phyloP scores from a whole-genome alignment of 208 protist genomes.

The Crithidia acanthocephali region DNA sequence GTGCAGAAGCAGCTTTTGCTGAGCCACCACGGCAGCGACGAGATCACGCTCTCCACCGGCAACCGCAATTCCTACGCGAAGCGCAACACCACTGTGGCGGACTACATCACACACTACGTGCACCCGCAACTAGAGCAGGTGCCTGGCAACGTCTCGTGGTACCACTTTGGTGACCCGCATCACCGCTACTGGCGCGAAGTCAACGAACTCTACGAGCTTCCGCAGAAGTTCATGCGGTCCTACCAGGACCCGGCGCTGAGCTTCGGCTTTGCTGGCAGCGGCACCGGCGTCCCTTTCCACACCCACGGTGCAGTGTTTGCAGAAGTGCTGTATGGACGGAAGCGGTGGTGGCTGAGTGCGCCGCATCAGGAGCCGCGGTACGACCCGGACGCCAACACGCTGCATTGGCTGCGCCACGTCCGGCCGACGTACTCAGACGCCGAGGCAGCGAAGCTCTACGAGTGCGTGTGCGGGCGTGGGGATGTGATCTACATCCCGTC shows the following conservation, averaged over 20 bases:
- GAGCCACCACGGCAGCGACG: constrained; percentile 32
- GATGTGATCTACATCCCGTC: constrained; percentile 55
- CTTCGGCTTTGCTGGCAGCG: constrained; percentile 50
- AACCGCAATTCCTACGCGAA: constrained; percentile 55
- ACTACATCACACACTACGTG: constrained; percentile 33
- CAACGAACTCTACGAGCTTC: constrained; percentile 25
- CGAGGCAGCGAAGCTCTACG: constrained; percentile 12
- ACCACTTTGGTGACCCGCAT: constrained; percentile 51
- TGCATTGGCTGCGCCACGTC: constrained; percentile 31
- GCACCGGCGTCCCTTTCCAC: constrained; percentile 57
- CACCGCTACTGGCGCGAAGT: constrained; percentile 34
- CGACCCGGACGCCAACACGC: constrained; percentile 39
- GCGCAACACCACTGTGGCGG: constrained; percentile 9
- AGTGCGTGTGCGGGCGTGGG: constrained; percentile 43
- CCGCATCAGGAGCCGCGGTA: constrained; percentile 28
- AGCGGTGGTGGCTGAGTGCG: constrained; percentile 45
- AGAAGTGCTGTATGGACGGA: constrained; percentile 47
- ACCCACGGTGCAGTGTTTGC: constrained; percentile 54
- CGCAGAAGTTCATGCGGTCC: constrained; percentile 22
- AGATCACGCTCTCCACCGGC: constrained; percentile 40
- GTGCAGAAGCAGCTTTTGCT: constrained; percentile 29
- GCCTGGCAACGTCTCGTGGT: constrained; percentile 36
- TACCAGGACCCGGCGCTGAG: constrained; percentile 31
- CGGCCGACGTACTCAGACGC: constrained; percentile 22
- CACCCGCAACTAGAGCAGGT: constrained; percentile 18